Evolutionary conservation across 106 monocot genomes (phyloP).

Genomic region (Phalaenopsis aphrodite): DNA sequence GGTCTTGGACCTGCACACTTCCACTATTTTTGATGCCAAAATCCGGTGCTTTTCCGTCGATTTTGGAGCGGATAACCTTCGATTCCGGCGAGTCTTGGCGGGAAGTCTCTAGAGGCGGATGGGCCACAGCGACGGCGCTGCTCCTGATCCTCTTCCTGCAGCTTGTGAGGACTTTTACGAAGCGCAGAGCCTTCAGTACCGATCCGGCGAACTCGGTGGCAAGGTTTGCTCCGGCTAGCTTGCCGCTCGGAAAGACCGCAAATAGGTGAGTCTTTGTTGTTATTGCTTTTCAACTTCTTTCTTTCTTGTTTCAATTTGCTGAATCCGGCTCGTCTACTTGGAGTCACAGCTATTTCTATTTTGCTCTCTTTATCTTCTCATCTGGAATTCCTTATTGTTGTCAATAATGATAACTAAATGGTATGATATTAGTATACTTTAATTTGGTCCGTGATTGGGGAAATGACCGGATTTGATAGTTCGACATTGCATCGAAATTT

Average conservation of each 20-base stretch:
- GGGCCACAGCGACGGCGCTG: slow-evolving; percentile 36
- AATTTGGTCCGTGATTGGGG: too few species aligned
- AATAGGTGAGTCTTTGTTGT: background rate
- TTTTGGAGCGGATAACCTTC: slow-evolving; percentile 11
- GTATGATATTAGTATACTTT: too few species aligned
- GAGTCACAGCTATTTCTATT: background rate
- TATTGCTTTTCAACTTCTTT: background rate
- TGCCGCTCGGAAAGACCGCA: background rate
- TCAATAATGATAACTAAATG: too few species aligned
- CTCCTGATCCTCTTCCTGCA: slow-evolving; percentile 30
- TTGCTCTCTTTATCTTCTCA: too few species aligned
- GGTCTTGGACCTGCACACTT: background rate
- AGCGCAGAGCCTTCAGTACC: slow-evolving; percentile 9
- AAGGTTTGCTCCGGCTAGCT: background rate
- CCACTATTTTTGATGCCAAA: background rate
- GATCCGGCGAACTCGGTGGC: background rate
- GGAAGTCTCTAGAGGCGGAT: slow-evolving; percentile 27
- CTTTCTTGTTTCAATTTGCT: background rate
- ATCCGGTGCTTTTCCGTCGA: background rate
- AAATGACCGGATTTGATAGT: too few species aligned
- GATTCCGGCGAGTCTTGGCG: slow-evolving; percentile 18
- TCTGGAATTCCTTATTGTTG: too few species aligned
- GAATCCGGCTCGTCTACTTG: background rate
- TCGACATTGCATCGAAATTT: background rate
- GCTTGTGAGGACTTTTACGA: slow-evolving; percentile 11